Conservation (phyloP, 78 protist genomes). For the Dictyostelium intermedium region DNA sequence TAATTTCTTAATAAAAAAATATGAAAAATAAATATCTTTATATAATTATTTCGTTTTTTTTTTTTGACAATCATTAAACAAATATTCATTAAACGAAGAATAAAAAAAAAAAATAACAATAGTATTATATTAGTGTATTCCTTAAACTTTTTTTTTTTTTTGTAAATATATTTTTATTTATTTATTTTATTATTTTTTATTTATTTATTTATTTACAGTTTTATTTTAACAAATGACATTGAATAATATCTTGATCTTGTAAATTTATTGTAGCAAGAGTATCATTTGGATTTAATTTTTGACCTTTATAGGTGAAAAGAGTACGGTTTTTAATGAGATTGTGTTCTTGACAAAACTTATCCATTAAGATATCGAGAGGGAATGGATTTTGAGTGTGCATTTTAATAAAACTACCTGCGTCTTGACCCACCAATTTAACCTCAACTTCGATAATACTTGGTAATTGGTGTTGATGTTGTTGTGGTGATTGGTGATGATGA, state of each 20-base stretch:
- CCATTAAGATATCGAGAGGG: conserved; percentile 71
- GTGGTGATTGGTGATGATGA: neutral
- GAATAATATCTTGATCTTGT: conserved; percentile 44
- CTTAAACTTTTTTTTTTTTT: neutral
- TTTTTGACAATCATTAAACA: no score
- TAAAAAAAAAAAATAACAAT: no score
- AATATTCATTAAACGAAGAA: no score
- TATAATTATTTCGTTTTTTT: no score
- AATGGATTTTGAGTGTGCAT: conserved; percentile 63
- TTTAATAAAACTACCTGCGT: conserved; percentile 61
- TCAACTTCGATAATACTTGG: conserved; percentile 47
- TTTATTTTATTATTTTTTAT: neutral
- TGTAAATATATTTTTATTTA: neutral
- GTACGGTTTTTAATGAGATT: neutral
- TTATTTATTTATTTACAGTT: neutral
- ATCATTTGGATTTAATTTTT: conserved; percentile 2
- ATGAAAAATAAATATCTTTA: no score
- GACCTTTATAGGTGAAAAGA: conserved; percentile 23
- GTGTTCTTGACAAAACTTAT: conserved; percentile 66
- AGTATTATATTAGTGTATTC: no score
- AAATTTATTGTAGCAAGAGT: conserved; percentile 33
- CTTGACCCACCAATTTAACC: conserved; percentile 54
- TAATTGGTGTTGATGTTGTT: neutral
- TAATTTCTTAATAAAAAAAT: neutral
- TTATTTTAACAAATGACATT: conserved; percentile 33